phyloP scores from a whole-genome alignment of 495 filamentous ascomycete species.

The Cenococcum geophilum region DNA sequence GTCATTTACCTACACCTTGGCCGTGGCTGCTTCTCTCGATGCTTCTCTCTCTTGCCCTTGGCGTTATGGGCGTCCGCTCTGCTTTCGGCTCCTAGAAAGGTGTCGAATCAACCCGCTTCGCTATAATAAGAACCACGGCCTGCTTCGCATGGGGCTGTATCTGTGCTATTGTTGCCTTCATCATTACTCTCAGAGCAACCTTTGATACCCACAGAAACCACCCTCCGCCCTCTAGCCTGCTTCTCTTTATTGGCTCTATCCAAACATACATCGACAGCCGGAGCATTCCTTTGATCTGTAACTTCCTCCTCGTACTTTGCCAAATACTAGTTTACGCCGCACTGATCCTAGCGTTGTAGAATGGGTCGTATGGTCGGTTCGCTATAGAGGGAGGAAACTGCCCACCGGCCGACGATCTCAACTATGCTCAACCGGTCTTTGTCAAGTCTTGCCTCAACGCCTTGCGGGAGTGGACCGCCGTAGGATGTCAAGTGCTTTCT shows the following conservation, averaged over 20 bases:
- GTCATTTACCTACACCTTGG: neutral
- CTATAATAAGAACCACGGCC: neutral
- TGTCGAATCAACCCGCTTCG: neutral
- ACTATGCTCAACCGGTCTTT: neutral
- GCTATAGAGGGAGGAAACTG: neutral
- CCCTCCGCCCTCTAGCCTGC: neutral
- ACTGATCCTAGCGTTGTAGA: neutral
- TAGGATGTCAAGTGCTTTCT: neutral
- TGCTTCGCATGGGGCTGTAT: neutral
- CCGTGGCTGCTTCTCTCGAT: neutral
- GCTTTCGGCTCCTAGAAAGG: neutral
- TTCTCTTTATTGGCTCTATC: neutral
- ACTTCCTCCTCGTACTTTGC: neutral
- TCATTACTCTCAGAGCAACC: neutral
- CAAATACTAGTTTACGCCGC: neutral
- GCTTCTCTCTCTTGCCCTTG: neutral
- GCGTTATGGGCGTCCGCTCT: neutral
- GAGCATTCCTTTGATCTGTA: neutral
- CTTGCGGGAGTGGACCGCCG: neutral
- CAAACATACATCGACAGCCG: neutral
- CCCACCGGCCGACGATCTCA: neutral
- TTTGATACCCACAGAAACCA: neutral
- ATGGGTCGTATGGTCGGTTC: neutral
- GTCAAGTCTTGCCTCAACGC: neutral
- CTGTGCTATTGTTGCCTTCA: neutral